Percentiles rank a stretch among this genome's conserved stretches.
phyloP scores from a whole-genome alignment of 768 basidiomycete species.

The Trametes gibbosa region DNA sequence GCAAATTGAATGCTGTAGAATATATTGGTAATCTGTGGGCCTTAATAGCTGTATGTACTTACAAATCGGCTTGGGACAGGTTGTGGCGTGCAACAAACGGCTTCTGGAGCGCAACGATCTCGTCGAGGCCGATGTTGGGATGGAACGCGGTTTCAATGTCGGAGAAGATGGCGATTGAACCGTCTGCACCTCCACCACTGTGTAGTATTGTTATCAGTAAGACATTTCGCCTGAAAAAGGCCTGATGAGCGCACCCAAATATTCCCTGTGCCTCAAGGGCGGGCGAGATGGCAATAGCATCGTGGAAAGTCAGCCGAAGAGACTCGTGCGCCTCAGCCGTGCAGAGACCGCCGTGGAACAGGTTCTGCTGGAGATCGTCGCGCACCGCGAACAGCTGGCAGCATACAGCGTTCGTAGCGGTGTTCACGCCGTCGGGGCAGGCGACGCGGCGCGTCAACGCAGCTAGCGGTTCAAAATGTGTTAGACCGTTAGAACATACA shows the following conservation, averaged over 20 bases:
- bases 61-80: constrained; percentile 11
- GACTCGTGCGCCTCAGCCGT: constrained; percentile 31
- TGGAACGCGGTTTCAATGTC: constrained; percentile 40
- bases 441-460: constrained; percentile 21
- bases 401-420: constrained; percentile 30
- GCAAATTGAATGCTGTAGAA: constrained; percentile 9
- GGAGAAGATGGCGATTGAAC: constrained; percentile 45
- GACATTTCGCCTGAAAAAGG: background rate
- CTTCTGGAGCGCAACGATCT: constrained; percentile 16
- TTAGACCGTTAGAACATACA: background rate
- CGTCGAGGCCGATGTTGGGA: constrained; percentile 35
- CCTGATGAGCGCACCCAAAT: background rate
- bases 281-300: constrained; percentile 20
- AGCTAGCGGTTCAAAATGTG: background rate
- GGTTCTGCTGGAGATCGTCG: constrained; percentile 29
- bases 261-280: constrained; percentile 3
- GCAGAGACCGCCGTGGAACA: constrained; percentile 31
- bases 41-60: background rate
- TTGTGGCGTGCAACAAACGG: constrained; percentile 12
- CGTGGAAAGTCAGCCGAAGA: constrained; percentile 29
- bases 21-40: no score
- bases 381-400: constrained; percentile 31
- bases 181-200: constrained; percentile 38
- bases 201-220: background rate
- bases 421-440: constrained; percentile 32